A percentile compares a stretch with the other conserved stretches of the same genome.
Evolutionary conservation across 2,329 filamentous ascomycete genomes (phyloP).

Genomic region (Pseudocercospora fijiensis): DNA sequence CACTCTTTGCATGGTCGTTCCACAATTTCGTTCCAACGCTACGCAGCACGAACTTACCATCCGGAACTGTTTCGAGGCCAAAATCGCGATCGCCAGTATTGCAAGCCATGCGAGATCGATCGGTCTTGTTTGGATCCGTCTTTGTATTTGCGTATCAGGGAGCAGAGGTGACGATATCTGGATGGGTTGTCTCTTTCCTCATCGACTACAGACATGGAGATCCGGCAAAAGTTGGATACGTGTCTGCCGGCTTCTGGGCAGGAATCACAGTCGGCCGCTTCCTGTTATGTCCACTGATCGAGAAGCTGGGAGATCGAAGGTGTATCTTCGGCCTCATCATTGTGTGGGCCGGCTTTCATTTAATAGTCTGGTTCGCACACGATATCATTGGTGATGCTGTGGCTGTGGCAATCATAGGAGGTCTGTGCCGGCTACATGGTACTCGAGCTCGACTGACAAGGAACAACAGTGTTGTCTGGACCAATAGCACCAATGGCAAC

Average conservation of each 20-base stretch:
- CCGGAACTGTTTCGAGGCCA: background rate
- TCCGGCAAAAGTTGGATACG: background rate
- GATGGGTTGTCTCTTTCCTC: background rate
- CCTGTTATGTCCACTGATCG: background rate
- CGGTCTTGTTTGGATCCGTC: background rate
- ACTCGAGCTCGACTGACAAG: too few species aligned
- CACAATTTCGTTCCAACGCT: background rate
- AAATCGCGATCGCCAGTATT: background rate
- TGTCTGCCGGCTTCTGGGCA: background rate
- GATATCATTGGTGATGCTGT: background rate
- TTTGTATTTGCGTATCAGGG: background rate
- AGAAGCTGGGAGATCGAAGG: background rate
- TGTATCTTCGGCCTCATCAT: background rate
- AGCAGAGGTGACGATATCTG: background rate
- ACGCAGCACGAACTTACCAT: background rate
- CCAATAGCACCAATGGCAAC: background rate
- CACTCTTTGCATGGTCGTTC: background rate
- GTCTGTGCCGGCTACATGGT: background rate
- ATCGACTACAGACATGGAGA: background rate
- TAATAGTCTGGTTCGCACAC: background rate
- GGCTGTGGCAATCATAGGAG: background rate
- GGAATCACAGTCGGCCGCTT: background rate
- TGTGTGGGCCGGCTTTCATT: background rate
- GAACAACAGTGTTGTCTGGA: background rate
- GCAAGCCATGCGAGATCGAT: background rate